Conservation (phyloP, 352 stramenopile species). For the Pythium rhizo-oryzae region DNA sequence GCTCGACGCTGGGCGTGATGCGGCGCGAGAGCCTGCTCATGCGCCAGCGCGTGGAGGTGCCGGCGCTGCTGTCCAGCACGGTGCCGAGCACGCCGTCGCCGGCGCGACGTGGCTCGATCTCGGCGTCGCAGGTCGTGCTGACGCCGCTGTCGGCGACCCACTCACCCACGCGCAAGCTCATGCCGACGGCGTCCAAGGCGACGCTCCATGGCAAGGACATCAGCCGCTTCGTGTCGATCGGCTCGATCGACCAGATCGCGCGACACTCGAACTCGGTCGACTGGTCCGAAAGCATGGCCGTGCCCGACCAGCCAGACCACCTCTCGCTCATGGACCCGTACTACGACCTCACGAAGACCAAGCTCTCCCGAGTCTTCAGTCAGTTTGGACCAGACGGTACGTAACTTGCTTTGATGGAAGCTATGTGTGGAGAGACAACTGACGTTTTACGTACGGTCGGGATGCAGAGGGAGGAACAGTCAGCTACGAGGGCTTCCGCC, state of each 20-base stretch:
- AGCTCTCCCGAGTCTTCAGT: conserved; percentile 70
- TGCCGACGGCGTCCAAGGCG: conserved; percentile 12
- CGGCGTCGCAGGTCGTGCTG: conserved; percentile 13
- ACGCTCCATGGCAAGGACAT: conserved; percentile 73
- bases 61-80: conserved; percentile 10
- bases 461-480: conserved; percentile 44
- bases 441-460: background rate
- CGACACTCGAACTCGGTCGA: conserved; percentile 47
- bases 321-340: conserved; percentile 82
- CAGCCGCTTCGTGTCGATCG: conserved; percentile 60
- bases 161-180: conserved; percentile 9
- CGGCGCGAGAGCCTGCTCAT: conserved; percentile 19
- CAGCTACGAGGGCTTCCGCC: conserved; percentile 75
- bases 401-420: background rate
- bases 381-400: conserved; percentile 65
- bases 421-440: background rate
- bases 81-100: conserved; percentile 3
- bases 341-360: conserved; percentile 81
- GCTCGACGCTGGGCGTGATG: conserved; percentile 4
- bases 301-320: conserved; percentile 51
- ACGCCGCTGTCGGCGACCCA: conserved; percentile 16
- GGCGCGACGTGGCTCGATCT: conserved; percentile 6
- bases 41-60: conserved; percentile 18
- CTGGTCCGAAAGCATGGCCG: conserved; percentile 62
- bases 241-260: conserved; percentile 46